A percentile compares a stretch with the other conserved stretches of the same genome.
Conservation (phyloP, 176 grass and related monocot species). For the Poa pratensis region DNA sequence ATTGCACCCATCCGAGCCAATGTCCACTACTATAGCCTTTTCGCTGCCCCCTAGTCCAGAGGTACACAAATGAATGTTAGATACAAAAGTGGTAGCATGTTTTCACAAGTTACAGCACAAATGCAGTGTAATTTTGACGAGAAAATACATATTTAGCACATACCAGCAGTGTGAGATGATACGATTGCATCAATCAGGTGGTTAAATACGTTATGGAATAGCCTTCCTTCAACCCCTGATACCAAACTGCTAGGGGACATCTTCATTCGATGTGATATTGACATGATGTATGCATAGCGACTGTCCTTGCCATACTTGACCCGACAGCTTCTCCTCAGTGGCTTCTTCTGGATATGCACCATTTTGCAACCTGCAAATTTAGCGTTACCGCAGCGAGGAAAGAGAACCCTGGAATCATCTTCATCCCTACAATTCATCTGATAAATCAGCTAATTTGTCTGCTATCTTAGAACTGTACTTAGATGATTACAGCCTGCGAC, state of each 20-base stretch:
- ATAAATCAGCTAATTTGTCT: not conserved
- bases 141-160: not conserved
- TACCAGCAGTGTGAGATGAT: not conserved
- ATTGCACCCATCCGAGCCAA: not conserved
- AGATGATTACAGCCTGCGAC: not conserved
- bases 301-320: not conserved
- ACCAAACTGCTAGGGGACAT: conserved; percentile 1
- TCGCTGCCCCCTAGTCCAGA: not conserved
- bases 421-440: not conserved
- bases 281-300: not conserved
- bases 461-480: not conserved
- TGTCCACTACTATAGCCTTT: not conserved
- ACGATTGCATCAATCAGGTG: conserved; percentile 10
- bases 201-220: conserved; percentile 11
- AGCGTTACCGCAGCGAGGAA: not conserved
- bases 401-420: not conserved
- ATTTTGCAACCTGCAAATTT: conserved; percentile 15
- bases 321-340: not conserved
- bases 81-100: not conserved
- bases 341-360: not conserved
- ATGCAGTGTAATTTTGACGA: not conserved
- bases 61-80: not conserved
- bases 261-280: conserved; percentile 3
- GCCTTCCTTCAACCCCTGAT: not conserved
- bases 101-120: not conserved